Evolutionary conservation across 805 yeast genomes (phyloP).

Genomic region (Suhomyces sp.): DNA sequence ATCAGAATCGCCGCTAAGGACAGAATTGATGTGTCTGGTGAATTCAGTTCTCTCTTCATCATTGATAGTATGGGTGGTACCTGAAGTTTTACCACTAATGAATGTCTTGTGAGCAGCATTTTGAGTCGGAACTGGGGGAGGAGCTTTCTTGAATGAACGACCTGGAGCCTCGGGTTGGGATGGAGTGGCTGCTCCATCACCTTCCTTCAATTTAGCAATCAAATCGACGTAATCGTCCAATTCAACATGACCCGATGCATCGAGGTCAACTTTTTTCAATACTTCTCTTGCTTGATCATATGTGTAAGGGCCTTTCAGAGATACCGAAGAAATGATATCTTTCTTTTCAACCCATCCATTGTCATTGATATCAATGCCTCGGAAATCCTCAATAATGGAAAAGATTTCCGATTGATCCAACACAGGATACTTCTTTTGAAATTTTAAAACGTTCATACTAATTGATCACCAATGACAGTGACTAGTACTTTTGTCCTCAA

Average conservation of each 20-base stretch:
- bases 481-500: background rate
- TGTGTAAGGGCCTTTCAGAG: slow-evolving; percentile 73
- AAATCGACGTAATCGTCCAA: slow-evolving; percentile 89
- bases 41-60: slow-evolving; percentile 96
- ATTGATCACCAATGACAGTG: background rate
- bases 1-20: slow-evolving; percentile 82
- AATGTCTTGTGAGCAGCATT: slow-evolving; percentile 55
- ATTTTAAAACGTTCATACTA: slow-evolving; percentile 41
- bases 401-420: slow-evolving; percentile 86
- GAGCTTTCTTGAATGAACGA: slow-evolving; percentile 21
- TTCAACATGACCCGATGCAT: slow-evolving; percentile 96
- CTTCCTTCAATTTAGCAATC: slow-evolving; percentile 72
- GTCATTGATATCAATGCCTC: slow-evolving; percentile 83
- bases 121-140: slow-evolving; percentile 50
- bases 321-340: slow-evolving; percentile 78
- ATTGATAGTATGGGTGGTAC: slow-evolving; percentile 93
- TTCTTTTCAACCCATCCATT: slow-evolving; percentile 94
- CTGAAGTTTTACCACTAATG: slow-evolving; percentile 81
- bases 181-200: slow-evolving; percentile 10
- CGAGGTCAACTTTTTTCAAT: slow-evolving; percentile 84
- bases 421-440: slow-evolving; percentile 77
- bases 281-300: slow-evolving; percentile 95
- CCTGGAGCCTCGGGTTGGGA: slow-evolving; percentile 15
- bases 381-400: slow-evolving; percentile 77
- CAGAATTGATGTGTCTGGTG: slow-evolving; percentile 92